Evolutionary conservation across 1,139 yeast genomes (phyloP).

Genomic region (Candida glucosophila): DNA sequence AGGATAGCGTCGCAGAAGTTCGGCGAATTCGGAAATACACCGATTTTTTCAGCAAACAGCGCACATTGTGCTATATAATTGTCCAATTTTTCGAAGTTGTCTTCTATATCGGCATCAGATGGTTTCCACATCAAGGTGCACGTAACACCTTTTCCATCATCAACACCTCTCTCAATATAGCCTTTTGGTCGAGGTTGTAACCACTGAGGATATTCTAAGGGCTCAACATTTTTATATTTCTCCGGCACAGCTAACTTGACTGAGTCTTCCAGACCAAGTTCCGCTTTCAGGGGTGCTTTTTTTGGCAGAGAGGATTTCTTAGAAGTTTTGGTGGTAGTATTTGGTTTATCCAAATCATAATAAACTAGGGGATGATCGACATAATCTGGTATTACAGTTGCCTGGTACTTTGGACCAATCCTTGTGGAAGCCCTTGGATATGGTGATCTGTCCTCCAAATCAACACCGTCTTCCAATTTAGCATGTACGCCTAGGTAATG

Average conservation of each 20-base stretch:
- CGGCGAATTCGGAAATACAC: constrained; percentile 47
- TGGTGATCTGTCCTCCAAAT: constrained; percentile 65
- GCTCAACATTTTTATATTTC: constrained; percentile 32
- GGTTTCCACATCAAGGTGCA: constrained; percentile 62
- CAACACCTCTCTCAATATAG: constrained; percentile 79
- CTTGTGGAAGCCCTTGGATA: constrained; percentile 79
- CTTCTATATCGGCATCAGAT: constrained; percentile 22
- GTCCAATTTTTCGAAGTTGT: constrained; percentile 35
- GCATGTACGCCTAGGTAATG: constrained; percentile 76
- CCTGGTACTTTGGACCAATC: constrained; percentile 70
- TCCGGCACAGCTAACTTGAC: constrained; percentile 37
- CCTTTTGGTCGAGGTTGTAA: constrained; percentile 73
- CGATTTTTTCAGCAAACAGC: constrained; percentile 46
- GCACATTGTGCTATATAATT: constrained; percentile 46
- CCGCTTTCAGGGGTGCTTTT: too few species aligned
- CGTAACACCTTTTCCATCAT: constrained; percentile 46
- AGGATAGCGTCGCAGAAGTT: constrained; percentile 74
- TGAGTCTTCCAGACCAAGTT: constrained; percentile 11
- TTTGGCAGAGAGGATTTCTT: constrained; percentile 8
- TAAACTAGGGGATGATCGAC: constrained; percentile 60
- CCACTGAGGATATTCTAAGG: constrained; percentile 60
- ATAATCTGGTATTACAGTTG: constrained; percentile 59
- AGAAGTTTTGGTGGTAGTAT: constrained; percentile 9
- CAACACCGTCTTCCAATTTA: constrained; percentile 69
- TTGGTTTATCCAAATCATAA: constrained; percentile 35